Percentiles rank a stretch among this genome's conserved stretches.
These are phyloP conservation scores for Mycena polygramma DNA, from an alignment of 768 basidiomycete genomes.

Conservation along the genomic window DNA sequence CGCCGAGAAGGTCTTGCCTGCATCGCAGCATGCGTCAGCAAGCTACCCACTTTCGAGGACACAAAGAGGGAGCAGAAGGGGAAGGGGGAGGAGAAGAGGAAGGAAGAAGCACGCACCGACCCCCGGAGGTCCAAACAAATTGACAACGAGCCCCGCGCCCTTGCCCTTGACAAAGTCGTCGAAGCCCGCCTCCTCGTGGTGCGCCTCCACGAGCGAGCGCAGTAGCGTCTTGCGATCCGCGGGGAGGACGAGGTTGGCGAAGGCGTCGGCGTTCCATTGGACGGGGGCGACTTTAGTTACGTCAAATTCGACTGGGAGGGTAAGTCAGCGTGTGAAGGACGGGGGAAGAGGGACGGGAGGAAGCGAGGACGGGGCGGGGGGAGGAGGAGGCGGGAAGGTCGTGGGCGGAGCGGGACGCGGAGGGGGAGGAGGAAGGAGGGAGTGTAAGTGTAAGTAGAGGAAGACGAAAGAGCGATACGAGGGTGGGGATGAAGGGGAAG, in stretches of 20 bases:
- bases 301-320: slow-evolving; percentile 67
- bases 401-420: not conserved
- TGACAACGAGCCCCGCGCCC: slow-evolving; percentile 71
- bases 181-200: slow-evolving; percentile 64
- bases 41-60: too few species aligned
- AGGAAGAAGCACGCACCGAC: slow-evolving; percentile 54
- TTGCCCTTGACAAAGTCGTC: slow-evolving; percentile 77
- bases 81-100: not conserved
- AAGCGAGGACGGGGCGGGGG: too few species aligned
- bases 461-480: too few species aligned
- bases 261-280: slow-evolving; percentile 69
- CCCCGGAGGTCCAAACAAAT: slow-evolving; percentile 70
- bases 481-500: too few species aligned
- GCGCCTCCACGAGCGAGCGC: slow-evolving; percentile 69
- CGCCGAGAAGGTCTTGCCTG: slow-evolving; percentile 71
- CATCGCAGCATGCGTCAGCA: not conserved
- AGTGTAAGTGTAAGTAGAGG: too few species aligned
- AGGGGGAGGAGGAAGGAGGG: not conserved
- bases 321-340: not conserved
- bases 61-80: too few species aligned
- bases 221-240: slow-evolving; percentile 65
- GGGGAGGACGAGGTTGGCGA: slow-evolving; percentile 71
- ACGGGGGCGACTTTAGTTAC: slow-evolving; percentile 67
- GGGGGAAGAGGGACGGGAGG: not conserved
- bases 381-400: not conserved